Evolutionary conservation across 495 filamentous ascomycete genomes (phyloP).

Genomic region (Trypethelium eluteriae): DNA sequence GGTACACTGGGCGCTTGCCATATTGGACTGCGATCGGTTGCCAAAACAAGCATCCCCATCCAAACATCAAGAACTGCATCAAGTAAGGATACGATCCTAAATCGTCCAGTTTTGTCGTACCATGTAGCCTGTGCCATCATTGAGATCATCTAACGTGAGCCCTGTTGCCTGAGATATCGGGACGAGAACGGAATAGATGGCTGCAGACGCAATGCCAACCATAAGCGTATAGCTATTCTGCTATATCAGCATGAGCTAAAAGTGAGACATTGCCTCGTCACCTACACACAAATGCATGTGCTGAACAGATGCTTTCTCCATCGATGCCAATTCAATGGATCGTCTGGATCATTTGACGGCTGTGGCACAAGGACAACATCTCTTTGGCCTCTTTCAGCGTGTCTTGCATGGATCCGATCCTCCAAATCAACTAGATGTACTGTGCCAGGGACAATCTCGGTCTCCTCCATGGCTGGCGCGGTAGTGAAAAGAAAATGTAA

Average conservation of each 20-base stretch:
- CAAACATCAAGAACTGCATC: constrained; percentile 19
- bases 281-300: constrained; percentile 23
- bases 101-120: too few relatives aligned
- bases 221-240: constrained; percentile 46
- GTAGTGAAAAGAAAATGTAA: too few relatives aligned
- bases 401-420: constrained; percentile 23
- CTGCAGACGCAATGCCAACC: constrained; percentile 51
- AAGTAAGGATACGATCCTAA: too few relatives aligned
- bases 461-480: too few relatives aligned
- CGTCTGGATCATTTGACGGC: constrained; percentile 26
- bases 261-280: not conserved
- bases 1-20: constrained; percentile 58
- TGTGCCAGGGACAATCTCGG: constrained; percentile 22
- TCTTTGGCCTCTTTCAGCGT: constrained; percentile 23
- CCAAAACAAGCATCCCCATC: constrained; percentile 59
- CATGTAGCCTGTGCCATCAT: constrained; percentile 57
- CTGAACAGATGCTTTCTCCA: constrained; percentile 21
- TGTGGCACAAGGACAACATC: constrained; percentile 30
- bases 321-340: constrained; percentile 31
- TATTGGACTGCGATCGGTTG: constrained; percentile 60
- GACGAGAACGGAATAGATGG: constrained; percentile 55
- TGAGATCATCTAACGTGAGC: constrained; percentile 46
- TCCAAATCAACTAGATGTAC: constrained; percentile 29
- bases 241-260: too few relatives aligned
- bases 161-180: constrained; percentile 51